Conservation (phyloP, 2,329 filamentous ascomycete species). For the Thielaviopsis punctulata region DNA sequence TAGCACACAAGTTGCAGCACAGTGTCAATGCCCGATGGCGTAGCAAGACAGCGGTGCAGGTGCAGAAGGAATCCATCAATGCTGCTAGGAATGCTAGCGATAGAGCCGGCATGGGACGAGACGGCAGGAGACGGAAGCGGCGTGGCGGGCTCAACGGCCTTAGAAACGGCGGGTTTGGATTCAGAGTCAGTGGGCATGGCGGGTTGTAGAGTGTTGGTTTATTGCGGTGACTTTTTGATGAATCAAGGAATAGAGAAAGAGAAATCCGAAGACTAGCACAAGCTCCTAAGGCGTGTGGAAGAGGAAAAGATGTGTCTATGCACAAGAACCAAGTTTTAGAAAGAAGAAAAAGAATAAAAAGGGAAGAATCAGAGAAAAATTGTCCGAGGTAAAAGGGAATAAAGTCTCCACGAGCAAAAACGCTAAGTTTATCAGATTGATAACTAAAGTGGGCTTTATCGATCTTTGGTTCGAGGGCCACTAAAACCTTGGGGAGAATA, state of each 20-base stretch:
- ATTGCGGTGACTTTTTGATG: background rate
- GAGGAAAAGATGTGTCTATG: too few species aligned
- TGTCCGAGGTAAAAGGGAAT: background rate
- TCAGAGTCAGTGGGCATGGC: background rate
- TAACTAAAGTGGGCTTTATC: background rate
- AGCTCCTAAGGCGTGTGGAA: too few species aligned
- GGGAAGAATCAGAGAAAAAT: background rate
- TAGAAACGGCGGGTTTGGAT: background rate
- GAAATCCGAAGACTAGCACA: too few species aligned
- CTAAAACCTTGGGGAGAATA: background rate
- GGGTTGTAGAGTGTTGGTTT: background rate
- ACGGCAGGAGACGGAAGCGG: slow-evolving; percentile 8
- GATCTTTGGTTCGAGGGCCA: background rate
- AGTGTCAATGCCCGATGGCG: slow-evolving; percentile 51
- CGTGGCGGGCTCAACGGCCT: slow-evolving; percentile 3
- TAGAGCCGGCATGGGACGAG: slow-evolving; percentile 13
- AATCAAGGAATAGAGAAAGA: background rate
- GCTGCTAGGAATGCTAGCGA: slow-evolving; percentile 20
- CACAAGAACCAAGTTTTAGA: too few species aligned
- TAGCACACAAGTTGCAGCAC: slow-evolving; percentile 55
- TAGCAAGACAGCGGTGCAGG: slow-evolving; percentile 46
- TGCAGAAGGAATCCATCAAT: slow-evolving; percentile 37
- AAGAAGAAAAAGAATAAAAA: background rate
- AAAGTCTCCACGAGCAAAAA: background rate
- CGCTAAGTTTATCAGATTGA: background rate